These are phyloP conservation scores for Rubroshorea leprosula DNA, from an alignment of 345 rosid genomes.

Conservation along the genomic window DNA sequence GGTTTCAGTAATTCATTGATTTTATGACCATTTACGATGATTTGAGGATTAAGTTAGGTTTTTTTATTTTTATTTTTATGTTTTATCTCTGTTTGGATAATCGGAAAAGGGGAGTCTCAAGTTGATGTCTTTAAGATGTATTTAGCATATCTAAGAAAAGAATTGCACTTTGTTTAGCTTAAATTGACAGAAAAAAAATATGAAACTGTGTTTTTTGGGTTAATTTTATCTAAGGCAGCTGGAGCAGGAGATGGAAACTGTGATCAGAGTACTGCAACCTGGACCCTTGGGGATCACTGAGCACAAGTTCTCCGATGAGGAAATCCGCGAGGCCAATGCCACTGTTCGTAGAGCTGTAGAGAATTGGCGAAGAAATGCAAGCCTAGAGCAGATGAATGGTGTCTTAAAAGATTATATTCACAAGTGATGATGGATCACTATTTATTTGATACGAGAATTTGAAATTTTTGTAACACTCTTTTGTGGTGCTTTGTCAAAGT, in stretches of 20 bases:
- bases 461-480: neutral
- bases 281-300: constrained; percentile 84
- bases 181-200: too few relatives aligned
- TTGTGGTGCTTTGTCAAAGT: neutral
- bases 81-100: too few relatives aligned
- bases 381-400: constrained; percentile 38
- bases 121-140: too few relatives aligned
- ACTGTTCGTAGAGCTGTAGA: constrained; percentile 54
- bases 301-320: constrained; percentile 73
- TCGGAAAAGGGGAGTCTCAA: too few relatives aligned
- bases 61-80: too few relatives aligned
- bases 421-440: constrained; percentile 27
- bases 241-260: constrained; percentile 82
- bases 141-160: too few relatives aligned
- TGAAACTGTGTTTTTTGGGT: too few relatives aligned
- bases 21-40: too few relatives aligned
- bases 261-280: constrained; percentile 72
- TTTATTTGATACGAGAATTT: neutral
- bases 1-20: too few relatives aligned
- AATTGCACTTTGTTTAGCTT: neutral
- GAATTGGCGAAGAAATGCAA: constrained; percentile 59
- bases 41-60: too few relatives aligned
- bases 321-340: constrained; percentile 57
- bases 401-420: constrained; percentile 48
- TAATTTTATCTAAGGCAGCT: constrained; percentile 43